Base-by-base conservation (phyloP, 805 yeast species). In the Suhomyces faveliae region DNA sequence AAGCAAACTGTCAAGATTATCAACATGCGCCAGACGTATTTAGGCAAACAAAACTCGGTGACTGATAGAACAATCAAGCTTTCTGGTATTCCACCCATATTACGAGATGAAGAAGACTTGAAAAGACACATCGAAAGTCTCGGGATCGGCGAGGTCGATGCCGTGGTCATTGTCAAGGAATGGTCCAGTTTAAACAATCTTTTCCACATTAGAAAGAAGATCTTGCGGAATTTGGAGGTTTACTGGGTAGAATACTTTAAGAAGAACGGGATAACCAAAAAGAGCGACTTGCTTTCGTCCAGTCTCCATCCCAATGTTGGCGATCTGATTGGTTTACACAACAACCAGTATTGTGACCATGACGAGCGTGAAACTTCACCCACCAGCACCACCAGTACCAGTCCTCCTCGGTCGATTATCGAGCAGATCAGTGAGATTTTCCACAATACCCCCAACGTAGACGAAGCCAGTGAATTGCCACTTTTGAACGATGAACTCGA, bases 21-120 rank as follows among this genome's bases (percentile, higher is more conserved):
- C 24, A 70, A 75, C 43, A 84, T 87, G 55, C 79, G 98, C 52
- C 98, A 92, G 66, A 70, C 68, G 44, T 86, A 87, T 59, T 71
- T 92, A 53, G 97, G 98, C 0, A 79, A 78, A 52, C 97, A 91
- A 63, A 86, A 86, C 61, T 84, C 96, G 8, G 77, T 92, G 49
- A 89, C 98, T 0, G 98, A 92, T 71, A 77, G 96, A 62, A 94
- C 98, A 1, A 84, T 94, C 35, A 73, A 92, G 49, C 64, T 92
- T 11, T 83, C 92, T 30, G 98, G 98, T 0, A 89, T 92, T 4
- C 97, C 98, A 0, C 84, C 87, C 0, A 83, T 84, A 40, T 68
- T 91, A 37, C 75, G 97, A 44, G 84, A 81, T 48, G 90, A 83
- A 55, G 75, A 76, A n/a, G 81, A 80, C 11, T 67, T 92, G 55